Base-by-base conservation (phyloP, 2,329 filamentous ascomycete genomes). In the Alternaria conjuncta region DNA sequence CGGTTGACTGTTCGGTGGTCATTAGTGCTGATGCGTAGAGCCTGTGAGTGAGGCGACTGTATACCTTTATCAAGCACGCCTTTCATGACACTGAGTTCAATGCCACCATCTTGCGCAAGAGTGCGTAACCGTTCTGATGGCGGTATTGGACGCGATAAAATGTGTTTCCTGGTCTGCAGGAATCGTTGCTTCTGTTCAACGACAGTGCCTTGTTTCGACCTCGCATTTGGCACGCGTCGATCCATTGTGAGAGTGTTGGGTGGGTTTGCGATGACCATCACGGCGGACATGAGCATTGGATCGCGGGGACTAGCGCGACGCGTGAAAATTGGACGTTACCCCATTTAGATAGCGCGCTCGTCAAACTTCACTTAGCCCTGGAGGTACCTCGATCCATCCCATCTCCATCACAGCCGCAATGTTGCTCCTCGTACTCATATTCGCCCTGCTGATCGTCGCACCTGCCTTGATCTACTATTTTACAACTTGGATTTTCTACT, bases 171-270 rank as follows among this genome's bases (percentile, higher is more conserved):
- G 6, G 84, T 79, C 47, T 83, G 82, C 36, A 92, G 82, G 76
- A 93, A 93, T 63, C 84, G 75, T 54, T 88, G 86, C 76, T 93
- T 93, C 57, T 89, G 82, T 23, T 87, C 82, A 50, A 89, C 78
- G 49, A 87, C 81, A 2, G 85, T 86, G 18, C 61, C 57, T 65
- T 77, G 75, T 13, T 66, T 72, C 3, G 72, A 75, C 58, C 70
- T 71, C 11, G 45, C 50, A 20, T 55, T 23, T 25, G 41, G 23
- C 6, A 53, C 45, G 56, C 54, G 63, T 57, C 32, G 55, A n/a
- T 65, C 53, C 61, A 63, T 63, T 56, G 36, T 53, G 46, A 50
- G 26, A 49, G 20, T 21, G 45, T 28, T 18, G 45, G 41, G 21
- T 32, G 25, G 26, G 20, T 49, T 36, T 26, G 28, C 9, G 36